Evolutionary conservation across 768 basidiomycete genomes (phyloP), one percentile per base, ranked within the genome.

Genomic region (Hortiboletus campestris): DNA sequence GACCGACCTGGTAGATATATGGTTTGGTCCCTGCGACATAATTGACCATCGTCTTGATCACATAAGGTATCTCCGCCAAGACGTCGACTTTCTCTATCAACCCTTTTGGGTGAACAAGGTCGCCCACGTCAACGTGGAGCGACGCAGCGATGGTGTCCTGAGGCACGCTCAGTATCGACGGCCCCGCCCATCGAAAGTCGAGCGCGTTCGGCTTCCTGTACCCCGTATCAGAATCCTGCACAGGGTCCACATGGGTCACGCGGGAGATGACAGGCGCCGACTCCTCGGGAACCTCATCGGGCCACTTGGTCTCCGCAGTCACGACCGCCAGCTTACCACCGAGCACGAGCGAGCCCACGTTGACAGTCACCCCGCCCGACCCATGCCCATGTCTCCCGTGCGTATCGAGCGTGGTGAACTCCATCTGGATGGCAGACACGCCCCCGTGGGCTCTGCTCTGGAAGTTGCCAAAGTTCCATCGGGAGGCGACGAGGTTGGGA

Each of bases 401-500:
- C 17, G 80, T 75, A 46, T 88, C 81, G 2, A 81, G 83, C 3
- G 96, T 98, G 60, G 84, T 92, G 63, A 97, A 93, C 70, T 98
- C 97, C 96, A 98, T 98, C 76, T 91, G 89, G 36, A 97, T 77
- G 11, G 93, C 92, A 50, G 92, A 85, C 9, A 92, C 87, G 9
- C 88, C 88, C 17, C 83, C 85, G 46, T 84, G 80, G 25, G 83
- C 76, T 17, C 77, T 72, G 66, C 89, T 89, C 71, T 93, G 88
- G 80, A 99, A 99, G 75, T 89, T 80, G 29, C 78, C 87, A 75
- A 98, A 99, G 76, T 98, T 98, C 97, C 97, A 99, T 10, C 88
- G 75, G 19, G 91, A 78, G 14, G 97, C 97, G 63, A 97, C 84
- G 53, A 93, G 81, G 73, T 99, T 91, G 46, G 96, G 94, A 9